These are phyloP conservation scores for Fonsecaea erecta DNA, from an alignment of 2,329 filamentous ascomycete species.

Conservation along the genomic window DNA sequence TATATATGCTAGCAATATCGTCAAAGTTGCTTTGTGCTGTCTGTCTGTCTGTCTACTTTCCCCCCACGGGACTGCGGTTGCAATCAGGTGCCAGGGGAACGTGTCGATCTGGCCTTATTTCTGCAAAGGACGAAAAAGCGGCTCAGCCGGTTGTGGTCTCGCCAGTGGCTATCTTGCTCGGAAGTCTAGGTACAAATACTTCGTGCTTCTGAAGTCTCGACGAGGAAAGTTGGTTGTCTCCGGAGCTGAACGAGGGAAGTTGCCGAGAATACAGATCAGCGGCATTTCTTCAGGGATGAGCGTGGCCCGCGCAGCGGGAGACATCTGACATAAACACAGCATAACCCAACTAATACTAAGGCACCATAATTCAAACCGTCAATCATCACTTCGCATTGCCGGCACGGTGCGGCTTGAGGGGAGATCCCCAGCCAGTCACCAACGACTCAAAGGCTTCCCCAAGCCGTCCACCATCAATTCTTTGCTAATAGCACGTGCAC, in stretches of 20 bases:
- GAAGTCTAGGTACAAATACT: not conserved
- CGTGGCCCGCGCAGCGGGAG: not conserved
- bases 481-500: not conserved
- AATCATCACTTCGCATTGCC: constrained; percentile 8
- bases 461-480: not conserved
- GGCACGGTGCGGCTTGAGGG: constrained; percentile 2
- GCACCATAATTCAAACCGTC: constrained; percentile 1
- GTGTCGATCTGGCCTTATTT: not conserved
- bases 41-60: not conserved
- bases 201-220: not conserved
- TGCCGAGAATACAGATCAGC: constrained; percentile 14
- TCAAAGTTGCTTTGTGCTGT: no score
- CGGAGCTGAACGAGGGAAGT: constrained; percentile 8
- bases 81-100: not conserved
- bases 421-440: not conserved
- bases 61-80: not conserved
- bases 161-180: not conserved
- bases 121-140: not conserved
- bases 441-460: not conserved
- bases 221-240: not conserved
- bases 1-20: not conserved
- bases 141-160: not conserved
- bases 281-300: not conserved
- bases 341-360: constrained; percentile 2
- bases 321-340: constrained; percentile 17